Evolutionary conservation across 108 stramenopile genomes (phyloP), one percentile per base, ranked within the genome.

Genomic region (Seminavis robusta): DNA sequence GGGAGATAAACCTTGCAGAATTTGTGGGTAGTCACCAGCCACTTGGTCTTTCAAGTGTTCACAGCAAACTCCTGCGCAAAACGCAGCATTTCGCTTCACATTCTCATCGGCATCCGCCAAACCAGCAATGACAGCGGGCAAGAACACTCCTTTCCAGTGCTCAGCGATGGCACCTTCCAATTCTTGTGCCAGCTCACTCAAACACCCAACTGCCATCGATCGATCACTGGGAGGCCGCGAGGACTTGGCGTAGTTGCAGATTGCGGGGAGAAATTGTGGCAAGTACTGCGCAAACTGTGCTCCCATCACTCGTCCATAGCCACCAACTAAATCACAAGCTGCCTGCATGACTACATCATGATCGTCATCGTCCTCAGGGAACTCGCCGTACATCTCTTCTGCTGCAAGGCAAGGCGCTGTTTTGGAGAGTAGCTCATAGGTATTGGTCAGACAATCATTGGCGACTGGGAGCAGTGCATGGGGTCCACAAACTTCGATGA

Each of bases 121-220:
- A 17, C 88, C 84, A 23, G 81, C 79, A 33, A 90, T 52, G 52
- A 84, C 71, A 25, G 84, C 81, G 29, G 94, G 94, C 37, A 83
- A 71, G 59, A 96, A 90, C 30, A 92, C 85, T 5, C 63, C 41
- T 54, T 72, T 67, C 86, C 94, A 92, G 66, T 95, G 81, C 1
- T 88, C 86, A 6, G 61, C 45, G 33, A 91, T 84, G 17, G 74
- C 64, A 5, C 68, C 69, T 51, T 81, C 88, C 25, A 95, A 49
- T 60, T 90, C 88, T 59, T 91, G 90, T 1, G 95, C 92, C 38
- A 97, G 80, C 65, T 97, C 98, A 19, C 95, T 95, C 31, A 95
- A 66, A 69, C 93, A 95, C 8, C 98, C 96, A 24, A 97, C 76
- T 24, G 92, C 94, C 96, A 97, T 98, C 29, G 90, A 76, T 56